Evolutionary conservation across 2,329 filamentous ascomycete species (phyloP), one percentile per base, ranked within the genome.

Genomic region (Beauveria australis): DNA sequence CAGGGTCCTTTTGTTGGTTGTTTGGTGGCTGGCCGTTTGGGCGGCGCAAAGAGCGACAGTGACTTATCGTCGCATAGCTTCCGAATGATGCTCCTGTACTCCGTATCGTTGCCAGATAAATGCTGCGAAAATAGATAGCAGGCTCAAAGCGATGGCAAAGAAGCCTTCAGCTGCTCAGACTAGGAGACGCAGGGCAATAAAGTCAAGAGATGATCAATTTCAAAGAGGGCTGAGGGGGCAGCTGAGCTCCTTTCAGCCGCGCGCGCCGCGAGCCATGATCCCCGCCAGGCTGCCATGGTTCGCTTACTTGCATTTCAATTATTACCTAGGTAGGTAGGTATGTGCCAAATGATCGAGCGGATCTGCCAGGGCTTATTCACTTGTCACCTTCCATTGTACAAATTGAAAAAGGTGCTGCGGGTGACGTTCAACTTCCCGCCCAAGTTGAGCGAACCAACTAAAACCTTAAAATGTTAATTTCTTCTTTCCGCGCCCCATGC

Each of bases 241-340:
- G 58, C 58, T 60, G 58, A 47, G 43, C 28, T 60, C 30, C 19
- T 58, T 37, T 60, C 58, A 60, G 58, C 58, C 58, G 51, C 43
- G 51, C 58, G 51, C 58, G 30, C 26, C 16, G 26, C 8, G 49
- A 37, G 54, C 54, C 54, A 51, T 22, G 24, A 51, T 43, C 55
- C 55, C 46, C 33, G 46, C 55, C 18, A 24, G 41, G 12, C 26
- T n/a, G 26, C 5, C 44, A n/a, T 51, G 37, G 52, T 12, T 33
- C 44, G 54, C 44, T 57, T n/a, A 48, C 26, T 28, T 22, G 28
- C 49, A 22, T 18, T 19, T 16, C 3, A 5, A 37, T 37, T 6
- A 37, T 33, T 33, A 12, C 30, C 30, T 33, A 33, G 30, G 3
- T 33, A 33, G 10, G 33, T 37, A 14, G 30, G 3, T 33, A 33